Evolutionary conservation across 371 early-diverging fungal genomes (phyloP).

Genomic region (Hamiltosporidium tvaerminnensis): DNA sequence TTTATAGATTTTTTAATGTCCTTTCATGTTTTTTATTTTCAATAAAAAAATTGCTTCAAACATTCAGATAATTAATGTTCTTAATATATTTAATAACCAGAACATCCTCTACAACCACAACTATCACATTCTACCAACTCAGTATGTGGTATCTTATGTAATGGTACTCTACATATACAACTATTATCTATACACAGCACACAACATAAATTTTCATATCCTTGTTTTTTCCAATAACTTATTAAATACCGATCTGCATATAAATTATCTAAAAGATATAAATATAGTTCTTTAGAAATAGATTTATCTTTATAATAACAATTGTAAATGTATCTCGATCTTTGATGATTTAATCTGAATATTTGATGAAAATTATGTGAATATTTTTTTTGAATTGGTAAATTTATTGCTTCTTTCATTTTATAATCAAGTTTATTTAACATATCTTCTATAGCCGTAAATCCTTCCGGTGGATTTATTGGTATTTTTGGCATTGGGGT

Average conservation of each 20-base stretch:
- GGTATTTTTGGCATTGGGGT: too few species aligned
- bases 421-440: too few species aligned
- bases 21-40: too few species aligned
- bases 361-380: too few species aligned
- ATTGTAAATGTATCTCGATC: constrained; percentile 23
- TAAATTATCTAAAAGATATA: constrained; percentile 7
- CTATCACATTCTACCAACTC: constrained; percentile 27
- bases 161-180: constrained; percentile 35
- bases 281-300: constrained; percentile 13
- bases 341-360: constrained; percentile 18
- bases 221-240: constrained; percentile 22
- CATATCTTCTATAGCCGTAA: too few species aligned
- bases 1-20: too few species aligned
- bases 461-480: too few species aligned
- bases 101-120: constrained; percentile 34
- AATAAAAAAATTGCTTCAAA: too few species aligned
- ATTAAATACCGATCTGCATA: constrained; percentile 15
- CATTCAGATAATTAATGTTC: too few species aligned
- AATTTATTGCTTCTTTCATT: too few species aligned
- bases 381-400: too few species aligned
- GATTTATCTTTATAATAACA: constrained; percentile 1
- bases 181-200: constrained; percentile 20
- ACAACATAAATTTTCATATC: constrained; percentile 38
- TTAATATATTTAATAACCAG: constrained; percentile 26
- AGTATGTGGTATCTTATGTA: too few species aligned